These are phyloP conservation scores for Hypoxylon trugodes DNA, from an alignment of 495 filamentous ascomycete species.

Conservation along the genomic window DNA sequence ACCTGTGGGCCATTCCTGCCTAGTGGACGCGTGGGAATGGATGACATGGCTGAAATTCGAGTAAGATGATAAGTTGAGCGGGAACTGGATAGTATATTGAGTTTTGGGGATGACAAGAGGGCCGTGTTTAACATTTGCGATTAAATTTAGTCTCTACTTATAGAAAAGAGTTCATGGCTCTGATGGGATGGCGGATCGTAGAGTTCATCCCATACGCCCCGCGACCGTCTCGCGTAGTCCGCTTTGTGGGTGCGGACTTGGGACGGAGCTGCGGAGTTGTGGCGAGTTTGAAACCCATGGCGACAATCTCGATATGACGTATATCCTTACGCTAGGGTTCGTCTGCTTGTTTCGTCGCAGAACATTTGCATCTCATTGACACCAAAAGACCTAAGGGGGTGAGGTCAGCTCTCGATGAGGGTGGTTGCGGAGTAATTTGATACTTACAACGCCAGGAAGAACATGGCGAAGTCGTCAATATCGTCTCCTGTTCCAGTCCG, in stretches of 20 bases:
- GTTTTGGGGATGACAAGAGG: not conserved
- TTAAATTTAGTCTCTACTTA: not conserved
- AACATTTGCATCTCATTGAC: constrained; percentile 38
- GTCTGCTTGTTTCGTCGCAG: constrained; percentile 33
- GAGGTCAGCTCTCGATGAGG: not conserved
- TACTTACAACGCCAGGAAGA: constrained; percentile 35
- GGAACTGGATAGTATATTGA: not conserved
- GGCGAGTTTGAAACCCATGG: no score
- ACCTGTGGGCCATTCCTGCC: constrained; percentile 65
- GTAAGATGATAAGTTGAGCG: not conserved
- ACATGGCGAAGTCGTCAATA: constrained; percentile 36
- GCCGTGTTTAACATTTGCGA: not conserved
- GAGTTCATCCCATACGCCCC: not conserved
- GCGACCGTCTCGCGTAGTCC: not conserved
- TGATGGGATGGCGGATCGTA: no score
- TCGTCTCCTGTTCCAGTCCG: constrained; percentile 34
- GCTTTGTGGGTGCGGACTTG: constrained; percentile 8
- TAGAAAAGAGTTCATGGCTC: constrained; percentile 13
- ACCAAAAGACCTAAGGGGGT: constrained; percentile 21
- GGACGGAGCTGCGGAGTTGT: constrained; percentile 28
- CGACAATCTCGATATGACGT: not conserved
- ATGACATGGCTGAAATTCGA: constrained; percentile 9
- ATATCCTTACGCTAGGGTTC: constrained; percentile 1
- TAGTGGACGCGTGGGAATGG: constrained; percentile 55
- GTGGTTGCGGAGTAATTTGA: not conserved